phyloP scores from a whole-genome alignment of 2,329 filamentous ascomycete genomes.

The Escovopsis sp. region DNA sequence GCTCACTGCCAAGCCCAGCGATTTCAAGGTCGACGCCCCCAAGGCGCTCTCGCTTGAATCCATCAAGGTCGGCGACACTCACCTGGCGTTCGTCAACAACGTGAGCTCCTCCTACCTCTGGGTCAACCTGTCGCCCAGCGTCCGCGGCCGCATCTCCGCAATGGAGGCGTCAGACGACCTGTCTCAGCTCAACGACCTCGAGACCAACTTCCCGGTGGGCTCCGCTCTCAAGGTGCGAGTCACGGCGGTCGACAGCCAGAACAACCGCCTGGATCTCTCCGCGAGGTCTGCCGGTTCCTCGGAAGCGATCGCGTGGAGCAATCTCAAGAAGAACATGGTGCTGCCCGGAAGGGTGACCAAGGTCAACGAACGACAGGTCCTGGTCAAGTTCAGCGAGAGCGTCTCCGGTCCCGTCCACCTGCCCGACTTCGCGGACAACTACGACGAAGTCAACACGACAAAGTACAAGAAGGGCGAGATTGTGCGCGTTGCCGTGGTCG shows the following conservation, averaged over 20 bases:
- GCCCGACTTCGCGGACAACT: constrained; percentile 77
- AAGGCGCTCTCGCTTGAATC: constrained; percentile 54
- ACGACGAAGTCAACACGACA: constrained; percentile 60
- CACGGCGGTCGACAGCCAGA: constrained; percentile 54
- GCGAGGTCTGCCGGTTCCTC: constrained; percentile 44
- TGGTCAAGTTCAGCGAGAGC: constrained; percentile 70
- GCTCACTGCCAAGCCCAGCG: constrained; percentile 64
- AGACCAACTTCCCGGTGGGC: constrained; percentile 75
- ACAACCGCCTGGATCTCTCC: constrained; percentile 71
- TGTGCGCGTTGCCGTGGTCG: constrained; percentile 71
- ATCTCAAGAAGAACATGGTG: constrained; percentile 64
- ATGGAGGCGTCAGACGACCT: constrained; percentile 82
- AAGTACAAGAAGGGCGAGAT: constrained; percentile 73
- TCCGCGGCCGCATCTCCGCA: constrained; percentile 68
- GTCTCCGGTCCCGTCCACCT: constrained; percentile 70
- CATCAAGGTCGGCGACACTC: constrained; percentile 54
- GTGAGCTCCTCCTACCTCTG: constrained; percentile 65
- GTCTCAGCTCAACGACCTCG: constrained; percentile 59
- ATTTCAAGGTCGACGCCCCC: constrained; percentile 32
- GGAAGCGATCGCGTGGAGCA: constrained; percentile 47
- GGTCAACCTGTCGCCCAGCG: constrained; percentile 79
- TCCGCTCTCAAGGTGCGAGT: constrained; percentile 74
- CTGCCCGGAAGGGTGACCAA: constrained; percentile 75
- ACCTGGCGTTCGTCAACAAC: constrained; percentile 86
- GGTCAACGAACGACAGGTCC: constrained; percentile 65